phyloP scores from a whole-genome alignment of 2,329 filamentous ascomycete species.

The Pleomassaria siparia region DNA sequence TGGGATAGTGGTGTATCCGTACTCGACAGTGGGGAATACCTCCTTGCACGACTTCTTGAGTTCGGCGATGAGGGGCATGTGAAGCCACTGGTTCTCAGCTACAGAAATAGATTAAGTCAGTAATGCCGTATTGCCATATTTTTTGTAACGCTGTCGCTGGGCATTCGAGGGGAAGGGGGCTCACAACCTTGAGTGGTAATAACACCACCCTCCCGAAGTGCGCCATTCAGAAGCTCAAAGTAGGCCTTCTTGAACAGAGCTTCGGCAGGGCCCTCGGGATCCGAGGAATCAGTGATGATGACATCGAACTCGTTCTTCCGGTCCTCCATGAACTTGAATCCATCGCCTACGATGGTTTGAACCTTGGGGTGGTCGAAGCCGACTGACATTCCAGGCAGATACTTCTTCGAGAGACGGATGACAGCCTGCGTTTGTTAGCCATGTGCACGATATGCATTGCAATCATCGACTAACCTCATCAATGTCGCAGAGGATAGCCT shows the following conservation, averaged over 20 bases:
- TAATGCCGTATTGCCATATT: constrained; percentile 17
- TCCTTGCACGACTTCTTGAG: constrained; percentile 96
- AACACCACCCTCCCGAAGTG: constrained; percentile 91
- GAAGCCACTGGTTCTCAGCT: constrained; percentile 99
- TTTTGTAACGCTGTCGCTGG: constrained; percentile 13
- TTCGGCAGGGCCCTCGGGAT: constrained; percentile 96
- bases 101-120: constrained; percentile 27
- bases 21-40: constrained; percentile 97
- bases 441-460: background rate
- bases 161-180: constrained; percentile 61
- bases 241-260: constrained; percentile 98
- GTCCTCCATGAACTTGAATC: constrained; percentile 97
- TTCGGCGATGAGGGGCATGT: constrained; percentile 88
- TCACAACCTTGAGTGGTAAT: constrained; percentile 99
- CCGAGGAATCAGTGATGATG: constrained; percentile 98
- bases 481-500: constrained; percentile 96
- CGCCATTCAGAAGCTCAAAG: constrained; percentile 89
- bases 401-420: constrained; percentile 97
- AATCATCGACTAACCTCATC: constrained; percentile 69
- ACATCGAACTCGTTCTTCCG: constrained; percentile 98
- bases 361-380: constrained; percentile 94
- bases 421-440: constrained; percentile 62
- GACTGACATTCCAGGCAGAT: constrained; percentile 89
- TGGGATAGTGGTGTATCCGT: constrained; percentile 98
- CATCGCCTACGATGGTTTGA: constrained; percentile 90